Evolutionary conservation across 768 basidiomycete genomes (phyloP), one percentile per base, ranked within the genome.

Genomic region (Pleurotus cornucopiae): DNA sequence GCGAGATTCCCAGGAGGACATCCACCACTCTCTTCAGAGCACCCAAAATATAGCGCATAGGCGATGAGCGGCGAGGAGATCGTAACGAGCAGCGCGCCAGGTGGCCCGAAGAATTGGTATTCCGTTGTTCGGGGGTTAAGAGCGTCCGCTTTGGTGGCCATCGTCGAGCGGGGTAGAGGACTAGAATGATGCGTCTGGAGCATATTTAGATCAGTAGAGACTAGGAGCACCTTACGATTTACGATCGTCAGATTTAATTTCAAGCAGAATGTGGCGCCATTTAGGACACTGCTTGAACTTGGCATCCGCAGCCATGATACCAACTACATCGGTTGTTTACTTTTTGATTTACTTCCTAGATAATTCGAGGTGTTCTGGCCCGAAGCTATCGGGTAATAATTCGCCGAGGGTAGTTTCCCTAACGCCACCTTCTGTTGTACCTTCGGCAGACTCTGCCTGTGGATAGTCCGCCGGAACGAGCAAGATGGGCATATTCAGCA

Each of bases 301-400:
- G 30, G 30, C 9, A 4, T 9, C 30, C 30, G 9, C 9, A 30
- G 30, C 30, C 2, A 34, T 34, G 30, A 34, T 34, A 34, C 30
- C 30, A 9, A 9, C 9, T 34, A 34, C 30, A 34, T 9, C 30
- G 9, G 9, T 25, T 5, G 23, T 25, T 25, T 25, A 23, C 23
- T 23, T 23, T 0, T 41, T 23, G 37, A 5, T 30, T 54, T 61
- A 57, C 44, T 60, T 61, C 53, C 72, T 66, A 11, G 83, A 82
- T 26, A 77, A 64, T 46, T 86, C 82, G 63, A 92, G 65, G n/a
- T 92, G 77, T 64, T 86, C 92, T 1, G 94, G 94, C 0, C 94
- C 94, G 71, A 96, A 96, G 64, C 91, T 91, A 71, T 88, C 76
- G 0, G 94, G 94, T 49, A 97, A 73, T 49, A 96, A 71, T 59